Evolutionary conservation across 2,329 filamentous ascomycete genomes (phyloP), one percentile per base, ranked within the genome.

Genomic region (Ambrosiella beaveri): DNA sequence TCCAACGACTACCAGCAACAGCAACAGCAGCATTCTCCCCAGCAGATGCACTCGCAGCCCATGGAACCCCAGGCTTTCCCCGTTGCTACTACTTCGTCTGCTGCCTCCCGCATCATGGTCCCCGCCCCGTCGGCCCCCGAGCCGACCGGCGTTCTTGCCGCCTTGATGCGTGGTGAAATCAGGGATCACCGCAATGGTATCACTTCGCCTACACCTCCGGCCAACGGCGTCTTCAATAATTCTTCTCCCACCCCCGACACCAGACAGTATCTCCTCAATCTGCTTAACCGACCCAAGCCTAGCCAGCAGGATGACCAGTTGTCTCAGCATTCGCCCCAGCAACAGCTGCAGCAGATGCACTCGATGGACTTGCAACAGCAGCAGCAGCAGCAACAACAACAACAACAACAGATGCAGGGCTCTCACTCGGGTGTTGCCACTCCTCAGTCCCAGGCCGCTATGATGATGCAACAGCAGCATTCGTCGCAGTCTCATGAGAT

Each of bases 181-280:
- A 59, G 60, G 44, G 61, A 63, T 7, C 69, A 71, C 59, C 62
- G 70, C 7, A 68, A 67, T 61, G 57, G 65, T 63, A 55, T 61
- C 17, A 61, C 59, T 9, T 61, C 63, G 52, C 60, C 62, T 37
- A 62, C 64, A 17, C 57, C 63, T n/a, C 61, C 65, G 6, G 63
- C 63, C 17, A 62, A 64, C 9, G 65, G 65, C 61, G 59, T 66
- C 57, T 78, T 76, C 70, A 73, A 70, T 62, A 69, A 73, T 35
- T 72, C 73, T 39, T 73, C 78, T 49, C 78, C 80, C 57, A 71
- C 78, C 19, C 76, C 81, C 52, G 84, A 88, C 68, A 87, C 89
- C 3, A 86, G 94, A 69, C 84, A 91, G 62, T 86, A 93, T 66
- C 75, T 98, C 53, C 80, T 97, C 62, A 85, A 88, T 64, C 75